phyloP scores from a whole-genome alignment of 331 rosid genomes.

The Ulmus americana region DNA sequence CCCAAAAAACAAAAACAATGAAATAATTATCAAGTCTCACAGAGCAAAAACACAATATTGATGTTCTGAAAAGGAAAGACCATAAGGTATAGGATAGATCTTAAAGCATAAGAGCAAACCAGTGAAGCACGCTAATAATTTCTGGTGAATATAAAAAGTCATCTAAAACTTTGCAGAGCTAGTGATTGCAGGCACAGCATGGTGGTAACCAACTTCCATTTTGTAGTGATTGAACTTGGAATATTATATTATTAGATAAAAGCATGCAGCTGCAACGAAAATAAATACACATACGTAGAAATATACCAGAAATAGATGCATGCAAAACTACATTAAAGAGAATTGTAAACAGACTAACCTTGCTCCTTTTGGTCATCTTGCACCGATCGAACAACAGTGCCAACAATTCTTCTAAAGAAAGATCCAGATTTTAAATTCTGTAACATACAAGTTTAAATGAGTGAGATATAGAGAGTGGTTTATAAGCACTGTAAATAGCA shows the following conservation, averaged over 20 bases:
- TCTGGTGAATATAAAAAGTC: neutral
- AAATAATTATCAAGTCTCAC: slow-evolving; percentile 5
- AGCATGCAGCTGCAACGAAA: neutral
- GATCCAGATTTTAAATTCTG: slow-evolving; percentile 76
- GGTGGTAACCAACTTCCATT: too few species aligned
- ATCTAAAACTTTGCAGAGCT: neutral
- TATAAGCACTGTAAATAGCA: slow-evolving; percentile 2
- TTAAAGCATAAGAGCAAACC: neutral
- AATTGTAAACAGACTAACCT: slow-evolving; percentile 38
- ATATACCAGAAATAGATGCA: neutral
- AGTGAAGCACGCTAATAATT: neutral
- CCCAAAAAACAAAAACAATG: slow-evolving; percentile 8
- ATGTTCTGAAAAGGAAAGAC: neutral
- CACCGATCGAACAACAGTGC: slow-evolving; percentile 80
- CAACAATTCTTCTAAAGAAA: slow-evolving; percentile 71
- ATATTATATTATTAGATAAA: neutral
- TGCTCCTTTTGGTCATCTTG: slow-evolving; percentile 84
- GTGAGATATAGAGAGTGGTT: neutral
- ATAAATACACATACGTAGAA: neutral
- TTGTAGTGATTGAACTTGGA: neutral
- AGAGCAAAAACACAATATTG: neutral
- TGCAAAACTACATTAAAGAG: slow-evolving; percentile 2
- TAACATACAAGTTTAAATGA: slow-evolving; percentile 25
- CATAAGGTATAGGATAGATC: neutral
- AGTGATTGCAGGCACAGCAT: too few species aligned